Conservation (phyloP, 176 grass and related monocot genomes). For the Aechmea fasciata region DNA sequence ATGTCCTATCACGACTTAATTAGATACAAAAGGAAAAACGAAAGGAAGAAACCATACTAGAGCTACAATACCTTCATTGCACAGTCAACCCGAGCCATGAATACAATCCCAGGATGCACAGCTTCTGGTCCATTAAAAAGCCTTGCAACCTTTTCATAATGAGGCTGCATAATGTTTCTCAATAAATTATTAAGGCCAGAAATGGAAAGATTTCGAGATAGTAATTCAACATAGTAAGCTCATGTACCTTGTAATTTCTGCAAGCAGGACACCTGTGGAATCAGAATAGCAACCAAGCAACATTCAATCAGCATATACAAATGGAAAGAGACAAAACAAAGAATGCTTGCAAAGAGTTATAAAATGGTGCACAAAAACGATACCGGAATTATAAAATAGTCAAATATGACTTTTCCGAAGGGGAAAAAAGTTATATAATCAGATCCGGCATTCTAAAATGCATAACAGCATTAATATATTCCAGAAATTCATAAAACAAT, state of each 20-base stretch:
- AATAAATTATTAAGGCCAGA: background rate
- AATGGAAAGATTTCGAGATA: background rate
- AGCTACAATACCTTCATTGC: conserved; percentile 76
- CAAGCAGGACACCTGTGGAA: conserved; percentile 87
- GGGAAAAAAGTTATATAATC: too few relatives aligned
- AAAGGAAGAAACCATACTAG: background rate
- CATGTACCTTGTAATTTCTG: conserved; percentile 94
- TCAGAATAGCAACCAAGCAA: conserved; percentile 8
- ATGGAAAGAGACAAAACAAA: conserved; percentile 8
- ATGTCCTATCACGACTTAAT: background rate
- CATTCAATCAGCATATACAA: conserved; percentile 17
- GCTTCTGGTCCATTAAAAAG: conserved; percentile 88
- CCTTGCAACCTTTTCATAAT: conserved; percentile 93
- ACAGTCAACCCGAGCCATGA: conserved; percentile 92
- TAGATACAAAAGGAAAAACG: background rate
- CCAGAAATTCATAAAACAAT: too few relatives aligned
- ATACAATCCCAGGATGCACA: conserved; percentile 67
- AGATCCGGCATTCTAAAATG: too few relatives aligned
- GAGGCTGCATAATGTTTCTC: conserved; percentile 38
- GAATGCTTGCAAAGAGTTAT: background rate
- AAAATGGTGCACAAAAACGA: background rate
- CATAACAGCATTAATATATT: too few relatives aligned
- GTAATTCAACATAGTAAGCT: background rate
- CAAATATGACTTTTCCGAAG: background rate
- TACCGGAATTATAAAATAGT: background rate